Evolutionary conservation across 306 rosid species (phyloP), one percentile per base, ranked within the genome.

Genomic region (Rosa chinensis): DNA sequence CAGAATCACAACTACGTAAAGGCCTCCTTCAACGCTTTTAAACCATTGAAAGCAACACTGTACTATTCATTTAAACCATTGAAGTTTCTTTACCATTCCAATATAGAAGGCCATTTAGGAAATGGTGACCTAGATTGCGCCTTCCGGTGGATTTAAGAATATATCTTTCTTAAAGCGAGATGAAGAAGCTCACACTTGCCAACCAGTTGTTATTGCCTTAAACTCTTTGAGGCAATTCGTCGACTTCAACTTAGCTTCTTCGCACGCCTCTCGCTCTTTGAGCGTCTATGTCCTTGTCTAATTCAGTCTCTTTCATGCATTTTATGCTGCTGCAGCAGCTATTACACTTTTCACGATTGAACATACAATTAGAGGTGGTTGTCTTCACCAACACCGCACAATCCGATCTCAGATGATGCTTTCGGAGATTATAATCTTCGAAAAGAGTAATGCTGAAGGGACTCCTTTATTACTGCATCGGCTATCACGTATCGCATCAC

Each of bases 1-100:
- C 72, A 40, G 75, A 79, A 40, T 76, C 58, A 39, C 48, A 35
- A 66, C 72, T 40, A 17, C 23, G n/a, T 39, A 66, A 18, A 20
- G 71, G 48, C 49, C 13, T 37, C 12, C 47, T 66, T 63, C 32
- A 23, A 10, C 17, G 71, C 71, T 66, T 66, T 39, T 18, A 39
- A 42, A 39, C 71, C 47, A 66, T 0, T 39, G 72, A 66, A 39
- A 18, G 72, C 21, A 39, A 18, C 72, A 39, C 44, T 7, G 9
- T 5, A 20, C 8, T 17, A 39, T 66, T 66, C 25, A 66, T 2
- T 66, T 42, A 66, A 1, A 64, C 44, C 44, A 14, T 13, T 14
- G 4, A 32, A 32, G 18, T 63, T 32, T 62, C 68, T 62, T 62
- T 62, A 12, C 42, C 68, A 58, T 58, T 58, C 23, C 66, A 21